Percentiles rank a stretch among this genome's conserved stretches.
Evolutionary conservation across 495 filamentous ascomycete genomes (phyloP).

Genomic region (Lentithecium fluviatile): DNA sequence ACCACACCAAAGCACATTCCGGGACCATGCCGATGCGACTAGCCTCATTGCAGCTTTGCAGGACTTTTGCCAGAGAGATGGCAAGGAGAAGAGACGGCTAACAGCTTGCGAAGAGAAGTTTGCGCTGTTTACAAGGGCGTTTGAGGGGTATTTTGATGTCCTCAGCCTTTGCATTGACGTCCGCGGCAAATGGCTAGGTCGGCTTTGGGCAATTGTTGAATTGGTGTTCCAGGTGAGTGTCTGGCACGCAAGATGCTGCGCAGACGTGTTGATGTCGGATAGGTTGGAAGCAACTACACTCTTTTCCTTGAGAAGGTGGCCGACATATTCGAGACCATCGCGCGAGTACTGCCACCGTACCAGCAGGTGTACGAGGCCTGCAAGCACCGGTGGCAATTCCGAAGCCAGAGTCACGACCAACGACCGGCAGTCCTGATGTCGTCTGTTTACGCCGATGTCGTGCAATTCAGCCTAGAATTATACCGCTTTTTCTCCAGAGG

Average conservation of each 20-base stretch:
- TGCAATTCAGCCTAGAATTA: slow-evolving; percentile 29
- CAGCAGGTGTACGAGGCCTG: slow-evolving; percentile 14
- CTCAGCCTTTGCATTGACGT: slow-evolving; percentile 16
- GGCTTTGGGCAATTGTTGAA: slow-evolving; percentile 22
- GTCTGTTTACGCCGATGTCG: slow-evolving; percentile 26
- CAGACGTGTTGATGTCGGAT: neutral
- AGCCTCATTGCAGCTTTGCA: slow-evolving; percentile 15
- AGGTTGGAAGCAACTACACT: slow-evolving; percentile 22
- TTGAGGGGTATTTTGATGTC: slow-evolving; percentile 24
- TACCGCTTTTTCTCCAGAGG: slow-evolving; percentile 24
- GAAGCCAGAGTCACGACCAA: neutral
- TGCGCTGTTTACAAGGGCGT: slow-evolving; percentile 5
- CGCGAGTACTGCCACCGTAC: slow-evolving; percentile 21
- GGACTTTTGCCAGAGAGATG: slow-evolving; percentile 8
- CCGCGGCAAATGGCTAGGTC: slow-evolving; percentile 16
- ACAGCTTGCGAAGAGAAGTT: slow-evolving; percentile 16
- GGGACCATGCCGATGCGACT: slow-evolving; percentile 2
- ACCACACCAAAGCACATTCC: slow-evolving; percentile 10
- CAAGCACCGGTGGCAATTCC: slow-evolving; percentile 1
- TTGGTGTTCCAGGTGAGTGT: slow-evolving; percentile 24
- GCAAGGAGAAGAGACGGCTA: slow-evolving; percentile 18
- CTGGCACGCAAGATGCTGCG: too few species aligned
- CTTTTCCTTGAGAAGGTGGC: slow-evolving; percentile 25
- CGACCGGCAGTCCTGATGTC: slow-evolving; percentile 19
- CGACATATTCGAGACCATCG: slow-evolving; percentile 22